Evolutionary conservation across 2,329 filamentous ascomycete genomes (phyloP).

Genomic region (Ceratocystis cubensis): DNA sequence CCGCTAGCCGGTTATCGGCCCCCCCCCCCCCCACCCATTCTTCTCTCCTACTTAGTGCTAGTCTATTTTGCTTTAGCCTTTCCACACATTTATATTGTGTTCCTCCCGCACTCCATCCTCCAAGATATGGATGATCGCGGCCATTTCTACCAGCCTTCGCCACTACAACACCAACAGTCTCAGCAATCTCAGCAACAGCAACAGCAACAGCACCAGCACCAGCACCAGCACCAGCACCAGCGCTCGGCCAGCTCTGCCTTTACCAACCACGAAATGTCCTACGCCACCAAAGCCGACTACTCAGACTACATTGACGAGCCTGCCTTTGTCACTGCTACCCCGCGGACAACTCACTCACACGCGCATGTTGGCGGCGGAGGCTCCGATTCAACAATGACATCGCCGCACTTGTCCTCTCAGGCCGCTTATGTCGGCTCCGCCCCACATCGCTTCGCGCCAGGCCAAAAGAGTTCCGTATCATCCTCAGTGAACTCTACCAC

Average conservation of each 20-base stretch:
- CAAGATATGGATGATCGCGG: constrained; percentile 12
- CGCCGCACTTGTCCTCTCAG: not conserved
- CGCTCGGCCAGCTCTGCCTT: constrained; percentile 34
- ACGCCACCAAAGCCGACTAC: not conserved
- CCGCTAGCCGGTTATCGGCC: not conserved
- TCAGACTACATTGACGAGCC: not conserved
- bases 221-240: constrained; percentile 20
- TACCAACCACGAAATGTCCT: constrained; percentile 28
- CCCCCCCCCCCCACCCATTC: not conserved
- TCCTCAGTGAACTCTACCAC: constrained; percentile 1
- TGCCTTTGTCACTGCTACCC: not conserved
- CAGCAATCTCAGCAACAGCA: not conserved
- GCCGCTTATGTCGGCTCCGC: not conserved
- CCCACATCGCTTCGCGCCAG: not conserved
- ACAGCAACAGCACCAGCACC: not conserved
- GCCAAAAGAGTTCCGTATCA: not conserved
- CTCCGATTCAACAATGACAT: not conserved
- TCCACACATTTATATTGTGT: not conserved
- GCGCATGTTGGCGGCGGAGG: constrained; percentile 2
- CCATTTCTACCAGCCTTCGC: constrained; percentile 27
- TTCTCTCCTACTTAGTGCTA: not conserved
- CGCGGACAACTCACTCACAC: constrained; percentile 11
- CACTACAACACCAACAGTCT: constrained; percentile 17
- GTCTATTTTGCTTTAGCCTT: not conserved
- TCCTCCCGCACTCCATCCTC: not conserved